Conservation (phyloP, 805 yeast genomes). For the Saccharomycopsis fermentans region DNA sequence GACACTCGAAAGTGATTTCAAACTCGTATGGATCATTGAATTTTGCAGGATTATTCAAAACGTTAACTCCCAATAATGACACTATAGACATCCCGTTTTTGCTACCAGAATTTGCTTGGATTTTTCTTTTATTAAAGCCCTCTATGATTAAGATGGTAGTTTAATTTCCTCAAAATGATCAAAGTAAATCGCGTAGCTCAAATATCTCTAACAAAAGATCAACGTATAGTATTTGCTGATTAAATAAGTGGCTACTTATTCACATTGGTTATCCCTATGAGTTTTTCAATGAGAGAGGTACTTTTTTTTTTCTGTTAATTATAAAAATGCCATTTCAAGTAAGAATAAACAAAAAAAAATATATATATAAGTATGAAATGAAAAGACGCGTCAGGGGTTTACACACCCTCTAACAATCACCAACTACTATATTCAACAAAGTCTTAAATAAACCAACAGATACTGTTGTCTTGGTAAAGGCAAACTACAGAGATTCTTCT, state of each 20-base stretch:
- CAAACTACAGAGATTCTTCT: too few species aligned
- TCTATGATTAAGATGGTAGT: too few species aligned
- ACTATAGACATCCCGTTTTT: constrained; percentile 69
- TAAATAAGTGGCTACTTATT: too few species aligned
- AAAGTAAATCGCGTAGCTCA: too few species aligned
- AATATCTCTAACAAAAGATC: too few species aligned
- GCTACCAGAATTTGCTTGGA: neutral
- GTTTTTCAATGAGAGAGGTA: neutral
- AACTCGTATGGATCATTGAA: constrained; percentile 91
- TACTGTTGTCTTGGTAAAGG: too few species aligned
- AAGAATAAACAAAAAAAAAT: neutral
- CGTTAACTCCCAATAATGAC: constrained; percentile 82
- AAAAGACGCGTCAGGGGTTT: neutral
- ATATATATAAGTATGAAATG: neutral
- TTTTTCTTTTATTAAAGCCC: neutral
- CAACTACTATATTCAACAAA: too few species aligned
- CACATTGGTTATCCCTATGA: too few species aligned
- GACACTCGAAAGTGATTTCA: constrained; percentile 94
- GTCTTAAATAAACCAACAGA: too few species aligned
- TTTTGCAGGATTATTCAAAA: constrained; percentile 88
- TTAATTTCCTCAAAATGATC: too few species aligned
- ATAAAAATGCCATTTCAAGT: neutral
- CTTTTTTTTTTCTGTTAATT: neutral
- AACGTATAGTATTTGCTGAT: too few species aligned
- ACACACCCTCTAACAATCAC: too few species aligned